These are phyloP conservation scores for Cercophora newfieldiana DNA, from an alignment of 495 filamentous ascomycete species.

Conservation along the genomic window DNA sequence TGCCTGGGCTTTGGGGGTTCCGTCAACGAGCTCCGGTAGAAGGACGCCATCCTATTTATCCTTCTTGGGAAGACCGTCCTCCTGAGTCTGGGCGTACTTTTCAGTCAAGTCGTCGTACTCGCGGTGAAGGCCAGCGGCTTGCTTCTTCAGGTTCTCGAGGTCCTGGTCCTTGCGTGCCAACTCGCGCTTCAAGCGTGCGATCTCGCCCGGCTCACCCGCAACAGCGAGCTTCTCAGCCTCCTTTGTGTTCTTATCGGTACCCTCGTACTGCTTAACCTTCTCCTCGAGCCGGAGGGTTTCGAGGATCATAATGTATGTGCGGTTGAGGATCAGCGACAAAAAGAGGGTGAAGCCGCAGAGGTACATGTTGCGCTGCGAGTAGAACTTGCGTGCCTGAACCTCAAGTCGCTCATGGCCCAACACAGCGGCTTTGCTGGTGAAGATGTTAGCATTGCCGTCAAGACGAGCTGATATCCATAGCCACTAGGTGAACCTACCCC, in stretches of 20 bases:
- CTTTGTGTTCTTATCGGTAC: constrained; percentile 73
- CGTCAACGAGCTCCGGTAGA: constrained; percentile 28
- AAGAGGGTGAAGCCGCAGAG: constrained; percentile 99
- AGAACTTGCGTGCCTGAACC: constrained; percentile 98
- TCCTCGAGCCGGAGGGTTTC: constrained; percentile 92
- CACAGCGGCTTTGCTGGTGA: constrained; percentile 55
- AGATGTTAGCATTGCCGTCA: constrained; percentile 25
- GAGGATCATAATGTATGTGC: constrained; percentile 96
- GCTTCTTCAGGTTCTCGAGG: constrained; percentile 80
- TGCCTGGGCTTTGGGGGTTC: neutral
- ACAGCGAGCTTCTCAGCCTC: constrained; percentile 74
- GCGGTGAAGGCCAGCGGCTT: constrained; percentile 68
- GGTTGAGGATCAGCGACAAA: constrained; percentile 97
- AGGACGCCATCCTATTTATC: constrained; percentile 50
- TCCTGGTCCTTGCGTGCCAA: constrained; percentile 71
- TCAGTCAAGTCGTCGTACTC: constrained; percentile 87
- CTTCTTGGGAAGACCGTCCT: constrained; percentile 63
- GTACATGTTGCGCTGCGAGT: constrained; percentile 99
- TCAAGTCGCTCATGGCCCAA: constrained; percentile 93
- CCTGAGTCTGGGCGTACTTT: constrained; percentile 61
- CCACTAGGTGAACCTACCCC: constrained; percentile 28
- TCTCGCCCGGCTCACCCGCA: constrained; percentile 60
- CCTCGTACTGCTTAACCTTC: constrained; percentile 82
- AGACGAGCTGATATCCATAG: constrained; percentile 6
- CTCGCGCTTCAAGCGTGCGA: constrained; percentile 64